Conservation (phyloP, 139 green algal species). For the Chlamydomonas eustigma region DNA sequence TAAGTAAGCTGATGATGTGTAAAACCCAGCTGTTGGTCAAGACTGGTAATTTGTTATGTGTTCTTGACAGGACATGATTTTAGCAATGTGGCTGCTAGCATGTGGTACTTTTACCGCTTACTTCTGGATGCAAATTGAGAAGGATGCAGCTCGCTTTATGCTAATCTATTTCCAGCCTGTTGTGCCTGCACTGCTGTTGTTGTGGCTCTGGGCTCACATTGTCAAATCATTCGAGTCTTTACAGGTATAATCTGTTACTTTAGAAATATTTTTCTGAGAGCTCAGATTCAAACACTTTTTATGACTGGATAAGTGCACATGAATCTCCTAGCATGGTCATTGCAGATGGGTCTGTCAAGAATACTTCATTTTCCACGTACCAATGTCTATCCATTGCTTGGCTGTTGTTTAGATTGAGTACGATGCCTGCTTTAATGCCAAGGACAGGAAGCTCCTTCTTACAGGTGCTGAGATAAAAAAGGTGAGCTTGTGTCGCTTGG, state of each 20-base stretch:
- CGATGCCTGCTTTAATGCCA: not conserved
- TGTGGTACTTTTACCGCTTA: not conserved
- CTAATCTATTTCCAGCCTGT: constrained; percentile 72
- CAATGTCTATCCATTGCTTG: no score
- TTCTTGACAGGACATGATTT: not conserved
- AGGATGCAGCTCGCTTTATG: constrained; percentile 22
- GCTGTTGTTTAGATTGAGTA: not conserved
- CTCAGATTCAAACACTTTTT: no score
- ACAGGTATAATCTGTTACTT: no score
- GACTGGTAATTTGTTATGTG: no score
- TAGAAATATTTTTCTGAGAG: no score
- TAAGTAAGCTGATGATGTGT: no score
- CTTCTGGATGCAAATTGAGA: not conserved
- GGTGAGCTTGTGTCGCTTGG: not conserved
- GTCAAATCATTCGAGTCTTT: constrained; percentile 46
- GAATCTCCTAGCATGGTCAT: no score
- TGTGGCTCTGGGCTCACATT: constrained; percentile 71
- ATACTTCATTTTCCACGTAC: no score
- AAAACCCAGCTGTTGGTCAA: no score
- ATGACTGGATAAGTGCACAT: no score
- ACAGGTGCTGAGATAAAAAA: not conserved
- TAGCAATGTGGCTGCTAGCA: not conserved
- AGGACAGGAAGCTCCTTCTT: not conserved
- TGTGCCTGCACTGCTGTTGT: constrained; percentile 59
- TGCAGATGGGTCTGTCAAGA: no score